Percentiles rank a stretch among this genome's conserved stretches.
Conservation (phyloP, 2,329 filamentous ascomycete genomes). For the Trichoderma brevicompactum region DNA sequence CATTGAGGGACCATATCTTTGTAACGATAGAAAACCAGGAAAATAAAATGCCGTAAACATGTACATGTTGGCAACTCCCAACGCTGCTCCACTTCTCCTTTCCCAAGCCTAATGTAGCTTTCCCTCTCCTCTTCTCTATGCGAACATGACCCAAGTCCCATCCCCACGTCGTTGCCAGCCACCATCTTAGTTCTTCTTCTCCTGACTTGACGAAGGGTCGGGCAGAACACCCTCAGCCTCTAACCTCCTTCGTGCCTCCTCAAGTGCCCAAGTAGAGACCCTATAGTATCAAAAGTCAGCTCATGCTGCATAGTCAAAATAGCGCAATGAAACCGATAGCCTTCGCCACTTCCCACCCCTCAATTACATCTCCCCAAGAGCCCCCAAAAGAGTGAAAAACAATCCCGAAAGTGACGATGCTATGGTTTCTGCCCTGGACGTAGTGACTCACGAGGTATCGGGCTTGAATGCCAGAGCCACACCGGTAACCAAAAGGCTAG, state of each 20-base stretch:
- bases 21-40: conserved; percentile 29
- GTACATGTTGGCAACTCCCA: conserved; percentile 38
- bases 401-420: neutral
- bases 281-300: conserved; percentile 55
- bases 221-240: conserved; percentile 93
- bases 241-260: conserved; percentile 93
- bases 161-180: conserved; percentile 19
- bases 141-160: conserved; percentile 4
- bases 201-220: conserved; percentile 63
- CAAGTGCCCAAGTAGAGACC: conserved; percentile 98
- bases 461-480: conserved; percentile 95
- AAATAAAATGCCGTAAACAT: conserved; percentile 42
- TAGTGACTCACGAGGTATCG: conserved; percentile 82
- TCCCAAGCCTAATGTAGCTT: conserved; percentile 28
- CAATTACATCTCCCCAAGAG: neutral
- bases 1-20: conserved; percentile 39
- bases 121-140: conserved; percentile 30
- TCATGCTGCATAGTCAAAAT: conserved; percentile 34
- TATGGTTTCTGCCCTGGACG: neutral
- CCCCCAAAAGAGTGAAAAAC: too few relatives aligned
- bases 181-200: conserved; percentile 55
- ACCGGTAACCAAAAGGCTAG: conserved; percentile 71
- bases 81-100: conserved; percentile 31
- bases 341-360: neutral
- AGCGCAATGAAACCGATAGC: conserved; percentile 30